Evolutionary conservation across 2,329 filamentous ascomycete genomes (phyloP), one percentile per base, ranked within the genome.

Genomic region (Colletotrichum brevisporum): DNA sequence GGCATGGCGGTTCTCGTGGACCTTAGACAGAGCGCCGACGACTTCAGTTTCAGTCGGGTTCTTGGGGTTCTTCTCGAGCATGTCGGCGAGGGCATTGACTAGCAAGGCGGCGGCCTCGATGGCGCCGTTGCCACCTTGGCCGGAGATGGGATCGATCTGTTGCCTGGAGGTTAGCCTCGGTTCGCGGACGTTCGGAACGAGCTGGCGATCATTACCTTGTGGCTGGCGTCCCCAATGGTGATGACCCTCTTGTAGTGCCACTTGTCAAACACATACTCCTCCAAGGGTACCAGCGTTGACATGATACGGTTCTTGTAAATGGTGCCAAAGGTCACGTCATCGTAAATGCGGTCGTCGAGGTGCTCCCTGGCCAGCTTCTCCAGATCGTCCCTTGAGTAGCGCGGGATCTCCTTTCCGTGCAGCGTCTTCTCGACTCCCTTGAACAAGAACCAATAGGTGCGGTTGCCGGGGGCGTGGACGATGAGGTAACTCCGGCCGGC

Each of bases 221-320:
- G 82, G 6, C 77, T 80, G 1, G 82, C 75, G 70, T 84, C 83
- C 0, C 82, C 82, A 6, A 84, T 76, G 1, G 77, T 73, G 2
- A 83, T 75, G 3, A 82, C 77, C 10, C 83, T 73, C 12, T 77
- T 75, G 50, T 77, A 82, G 57, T 80, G 76, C 79, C 82, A 84
- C 43, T 77, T 75, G 12, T 77, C 69, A n/a, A 81, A 77, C 1
- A 81, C 76, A 43, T 78, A 79, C 68, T 83, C 80, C 53, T 57
- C 69, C 9, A 69, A 18, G 5, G 59, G 51, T 4, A 71, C 60
- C 26, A 83, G 71, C 0, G 75, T 77, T 3, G 76, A 75, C 5
- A 72, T 71, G 6, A 76, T 68, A 4, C 73, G 67, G 15, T 75
- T 74, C 26, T 76, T 74, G 63, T 75, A 79, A 1, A 83, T 9